Percentiles rank a stretch among this genome's conserved stretches.
Conservation (phyloP, 2,329 filamentous ascomycete species). For the Colletotrichum sp. region DNA sequence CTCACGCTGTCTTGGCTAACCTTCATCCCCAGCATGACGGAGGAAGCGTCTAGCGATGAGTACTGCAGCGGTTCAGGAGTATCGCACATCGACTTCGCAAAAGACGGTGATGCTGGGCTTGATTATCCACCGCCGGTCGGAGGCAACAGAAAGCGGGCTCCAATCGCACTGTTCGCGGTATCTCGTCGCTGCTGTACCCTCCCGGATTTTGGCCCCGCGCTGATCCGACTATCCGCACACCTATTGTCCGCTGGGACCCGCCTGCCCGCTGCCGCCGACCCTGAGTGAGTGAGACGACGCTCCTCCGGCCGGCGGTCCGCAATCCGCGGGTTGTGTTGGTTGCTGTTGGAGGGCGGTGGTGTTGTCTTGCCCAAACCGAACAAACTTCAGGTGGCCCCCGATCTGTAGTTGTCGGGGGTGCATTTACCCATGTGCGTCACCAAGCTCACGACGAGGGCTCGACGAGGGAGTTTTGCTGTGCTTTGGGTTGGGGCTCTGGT, state of each 20-base stretch:
- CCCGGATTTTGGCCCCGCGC: not conserved
- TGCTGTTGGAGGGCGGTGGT: not conserved
- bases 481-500: not conserved
- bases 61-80: not conserved
- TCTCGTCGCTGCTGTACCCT: not conserved
- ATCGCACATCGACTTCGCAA: not conserved
- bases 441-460: not conserved
- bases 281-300: not conserved
- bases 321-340: not conserved
- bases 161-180: not conserved
- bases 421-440: not conserved
- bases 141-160: not conserved
- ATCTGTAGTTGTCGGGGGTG: not conserved
- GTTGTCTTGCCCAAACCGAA: not conserved
- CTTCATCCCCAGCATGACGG: not conserved
- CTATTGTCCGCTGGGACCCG: not conserved
- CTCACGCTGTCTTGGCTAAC: not conserved
- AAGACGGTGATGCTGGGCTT: not conserved
- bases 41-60: not conserved
- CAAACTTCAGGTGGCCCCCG: not conserved
- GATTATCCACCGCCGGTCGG: not conserved
- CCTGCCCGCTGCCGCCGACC: not conserved
- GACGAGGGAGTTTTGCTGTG: not conserved
- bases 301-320: not conserved
- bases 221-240: slow-evolving; percentile 1